Evolutionary conservation across 2,329 filamentous ascomycete species (phyloP).

Genomic region (Lasiodiplodia gonubiensis): DNA sequence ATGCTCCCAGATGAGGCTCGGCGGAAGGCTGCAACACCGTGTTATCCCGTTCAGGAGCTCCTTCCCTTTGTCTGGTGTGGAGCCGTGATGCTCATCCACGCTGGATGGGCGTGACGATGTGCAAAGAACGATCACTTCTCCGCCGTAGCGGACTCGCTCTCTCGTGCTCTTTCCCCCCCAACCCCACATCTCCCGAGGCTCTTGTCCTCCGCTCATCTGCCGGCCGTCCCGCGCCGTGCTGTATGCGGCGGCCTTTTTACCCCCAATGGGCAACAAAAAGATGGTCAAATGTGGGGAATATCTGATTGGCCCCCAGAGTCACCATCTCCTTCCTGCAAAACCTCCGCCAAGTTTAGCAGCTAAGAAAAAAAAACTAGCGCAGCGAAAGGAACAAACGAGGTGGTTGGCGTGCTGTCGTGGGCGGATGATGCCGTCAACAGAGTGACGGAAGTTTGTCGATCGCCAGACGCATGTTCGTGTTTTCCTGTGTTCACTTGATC

Average conservation of each 20-base stretch:
- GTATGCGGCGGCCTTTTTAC: not conserved
- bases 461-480: not conserved
- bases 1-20: too few species aligned
- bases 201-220: not conserved
- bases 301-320: not conserved
- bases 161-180: not conserved
- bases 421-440: not conserved
- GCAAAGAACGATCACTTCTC: not conserved
- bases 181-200: not conserved
- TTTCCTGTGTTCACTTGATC: not conserved
- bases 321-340: not conserved
- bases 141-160: not conserved
- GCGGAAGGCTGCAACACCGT: too few species aligned
- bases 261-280: not conserved
- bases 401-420: not conserved
- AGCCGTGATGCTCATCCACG: too few species aligned
- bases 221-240: not conserved
- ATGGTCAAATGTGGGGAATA: not conserved
- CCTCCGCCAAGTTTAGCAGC: not conserved
- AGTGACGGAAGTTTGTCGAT: not conserved
- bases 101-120: not conserved
- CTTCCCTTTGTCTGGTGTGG: not conserved
- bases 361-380: not conserved
- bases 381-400: not conserved
- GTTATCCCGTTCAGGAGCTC: not conserved